These are phyloP conservation scores for Lonicera japonica DNA, from an alignment of 129 eudicot species.

Conservation along the genomic window DNA sequence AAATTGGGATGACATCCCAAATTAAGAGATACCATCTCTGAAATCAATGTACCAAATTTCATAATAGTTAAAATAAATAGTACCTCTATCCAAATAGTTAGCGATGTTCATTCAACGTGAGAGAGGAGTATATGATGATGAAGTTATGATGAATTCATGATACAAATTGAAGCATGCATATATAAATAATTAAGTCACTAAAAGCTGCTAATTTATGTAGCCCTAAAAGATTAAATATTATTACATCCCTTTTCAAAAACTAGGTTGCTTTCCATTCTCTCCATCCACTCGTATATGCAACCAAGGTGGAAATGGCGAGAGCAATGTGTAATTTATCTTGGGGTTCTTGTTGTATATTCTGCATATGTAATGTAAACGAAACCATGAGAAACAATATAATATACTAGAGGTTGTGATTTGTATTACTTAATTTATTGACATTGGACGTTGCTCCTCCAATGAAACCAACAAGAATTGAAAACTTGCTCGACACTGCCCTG, in stretches of 20 bases:
- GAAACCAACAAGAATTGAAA: neutral
- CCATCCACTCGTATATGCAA: constrained; percentile 97
- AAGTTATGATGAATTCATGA: too few relatives aligned
- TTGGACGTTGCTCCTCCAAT: neutral
- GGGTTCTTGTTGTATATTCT: constrained; percentile 65
- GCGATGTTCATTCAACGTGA: too few relatives aligned
- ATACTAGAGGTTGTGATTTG: too few relatives aligned
- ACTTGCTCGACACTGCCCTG: neutral
- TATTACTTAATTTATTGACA: neutral
- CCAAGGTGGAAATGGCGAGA: constrained; percentile 84
- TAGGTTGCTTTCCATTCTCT: constrained; percentile 80
- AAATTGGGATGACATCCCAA: too few relatives aligned
- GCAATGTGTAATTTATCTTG: constrained; percentile 65
- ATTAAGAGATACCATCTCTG: too few relatives aligned
- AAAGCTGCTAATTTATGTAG: too few relatives aligned
- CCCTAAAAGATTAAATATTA: neutral
- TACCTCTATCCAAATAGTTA: too few relatives aligned
- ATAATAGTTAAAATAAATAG: too few relatives aligned
- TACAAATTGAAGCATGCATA: too few relatives aligned
- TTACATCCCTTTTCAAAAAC: constrained; percentile 92
- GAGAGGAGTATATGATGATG: too few relatives aligned
- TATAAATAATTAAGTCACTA: too few relatives aligned
- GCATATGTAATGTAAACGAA: constrained; percentile 17
- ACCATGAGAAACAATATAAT: constrained; percentile 7
- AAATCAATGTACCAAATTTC: too few relatives aligned